Base-by-base conservation (phyloP, 805 yeast species). In the Zygoascus flipseniorum region DNA sequence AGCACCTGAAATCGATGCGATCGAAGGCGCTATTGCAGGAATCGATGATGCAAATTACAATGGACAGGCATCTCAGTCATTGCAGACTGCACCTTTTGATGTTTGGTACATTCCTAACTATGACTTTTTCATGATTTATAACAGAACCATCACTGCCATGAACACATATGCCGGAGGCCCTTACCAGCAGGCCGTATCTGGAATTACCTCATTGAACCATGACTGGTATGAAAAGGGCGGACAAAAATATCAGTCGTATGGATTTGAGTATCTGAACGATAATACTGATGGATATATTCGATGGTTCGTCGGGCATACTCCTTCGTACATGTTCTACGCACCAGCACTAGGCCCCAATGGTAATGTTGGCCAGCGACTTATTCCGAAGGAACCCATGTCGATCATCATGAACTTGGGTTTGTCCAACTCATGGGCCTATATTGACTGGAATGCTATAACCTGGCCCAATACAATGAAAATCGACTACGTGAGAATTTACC, bases 81-180 rank as follows among this genome's bases (percentile, higher is more conserved):
- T 85, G 65, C 98, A 92, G 74, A 72, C 89, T 57, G 98, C 97
- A 16, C 98, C 98, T 9, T 81, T 81, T 66, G 98, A 92, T 69
- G 83, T 89, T 58, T 92, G 97, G 97, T 92, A 87, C 66, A 77
- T 79, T 65, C 96, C 97, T 5, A 95, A 92, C 70, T 89, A 89
- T 69, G 79, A 82, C 60, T 90, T 77, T 63, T 68, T 89, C 52
- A 90, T 83, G 65, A 73, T 92, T 57, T 73, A 85, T 69, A 88
- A 92, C 70, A 59, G 60, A 23, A 72, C 86, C 0, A 72, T 85
- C 45, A 86, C 97, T 1, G 67, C 83, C 13, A 86, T 89, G 90
- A 92, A 90, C 68, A 76, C 88, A 1, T 90, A 88, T 70, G 76
- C 87, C 31, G 99, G 98, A 55, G 97, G 97, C 48, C 96, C 97